These are phyloP conservation scores for Eucalyptus polyanthemos DNA, from an alignment of 345 rosid species.

Conservation along the genomic window DNA sequence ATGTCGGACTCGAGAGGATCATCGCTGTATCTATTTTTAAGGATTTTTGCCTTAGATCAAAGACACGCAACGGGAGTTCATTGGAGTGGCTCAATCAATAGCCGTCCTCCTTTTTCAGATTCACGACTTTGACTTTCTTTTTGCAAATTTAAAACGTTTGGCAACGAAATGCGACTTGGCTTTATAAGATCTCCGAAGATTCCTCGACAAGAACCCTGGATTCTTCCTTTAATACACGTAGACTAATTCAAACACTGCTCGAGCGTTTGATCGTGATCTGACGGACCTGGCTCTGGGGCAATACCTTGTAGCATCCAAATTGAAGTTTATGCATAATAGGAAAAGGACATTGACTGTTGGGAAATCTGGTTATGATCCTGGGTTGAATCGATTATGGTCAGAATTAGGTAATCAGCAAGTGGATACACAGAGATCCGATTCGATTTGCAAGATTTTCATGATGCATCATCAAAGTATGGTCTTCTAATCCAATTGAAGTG, in stretches of 20 bases:
- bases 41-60: background rate
- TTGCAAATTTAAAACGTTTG: background rate
- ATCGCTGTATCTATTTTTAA: background rate
- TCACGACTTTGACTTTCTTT: background rate
- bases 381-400: background rate
- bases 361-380: background rate
- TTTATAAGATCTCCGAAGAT: background rate
- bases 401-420: background rate
- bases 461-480: background rate
- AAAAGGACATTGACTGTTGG: background rate
- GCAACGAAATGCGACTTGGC: background rate
- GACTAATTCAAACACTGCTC: background rate
- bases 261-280: background rate
- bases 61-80: background rate
- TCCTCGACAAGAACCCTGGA: background rate
- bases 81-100: background rate
- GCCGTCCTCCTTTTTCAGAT: background rate
- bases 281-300: background rate
- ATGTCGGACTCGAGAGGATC: background rate
- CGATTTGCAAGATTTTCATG: background rate
- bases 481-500: background rate
- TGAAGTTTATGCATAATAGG: background rate
- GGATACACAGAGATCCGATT: background rate
- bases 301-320: background rate
- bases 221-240: background rate